Base-by-base conservation (phyloP, 352 stramenopile species). In the Globisporangium barbulae region DNA sequence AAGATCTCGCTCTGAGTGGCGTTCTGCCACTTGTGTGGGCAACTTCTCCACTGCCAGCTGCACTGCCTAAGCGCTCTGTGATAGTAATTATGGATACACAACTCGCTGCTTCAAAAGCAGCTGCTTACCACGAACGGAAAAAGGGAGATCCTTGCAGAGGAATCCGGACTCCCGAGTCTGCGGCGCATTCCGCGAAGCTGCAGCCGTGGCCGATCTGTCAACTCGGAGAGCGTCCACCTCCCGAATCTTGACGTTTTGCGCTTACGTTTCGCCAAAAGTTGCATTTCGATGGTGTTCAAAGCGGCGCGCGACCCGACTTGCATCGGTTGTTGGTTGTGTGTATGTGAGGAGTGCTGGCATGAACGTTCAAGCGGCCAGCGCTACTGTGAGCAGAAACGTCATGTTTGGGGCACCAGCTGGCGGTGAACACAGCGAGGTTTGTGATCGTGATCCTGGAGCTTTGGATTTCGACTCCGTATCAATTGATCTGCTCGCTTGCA, bases 31-130 rank as follows among this genome's bases (percentile, higher is more conserved):
- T 19, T 4, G 39, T 12, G 6, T 19, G 17, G 42, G 42, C 39
- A 31, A 25, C 47, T 64, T 64, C 58, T 57, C 37, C 37, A 19
- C 45, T 15, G 48, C 45, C 58, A 64, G 47, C 58, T 64, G 58
- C 47, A 21, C 31, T 44, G 9, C 42, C 2, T 22, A 31, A 25
- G 47, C 10, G 35, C 33, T 41, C 22, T 48, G 47, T 8, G 49
- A 53, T 31, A 35, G 59, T 54, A 59, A 65, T 50, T 50, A 53
- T 65, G 59, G 59, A 58, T 59, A 64, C 59, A 64, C 35, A 54
- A 39, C 9, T 2, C 28, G 10, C 4, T 62, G 56, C 28, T 22
- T 9, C 5, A 35, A 19, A 59, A 42, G 0, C 60, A 55, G 52
- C 50, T 65, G 60, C n/a, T 39, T 25, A 44, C 1, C 1, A 5